These are phyloP conservation scores for Spongospora subterranea DNA, from an alignment of 208 protist species.

Conservation along the genomic window DNA sequence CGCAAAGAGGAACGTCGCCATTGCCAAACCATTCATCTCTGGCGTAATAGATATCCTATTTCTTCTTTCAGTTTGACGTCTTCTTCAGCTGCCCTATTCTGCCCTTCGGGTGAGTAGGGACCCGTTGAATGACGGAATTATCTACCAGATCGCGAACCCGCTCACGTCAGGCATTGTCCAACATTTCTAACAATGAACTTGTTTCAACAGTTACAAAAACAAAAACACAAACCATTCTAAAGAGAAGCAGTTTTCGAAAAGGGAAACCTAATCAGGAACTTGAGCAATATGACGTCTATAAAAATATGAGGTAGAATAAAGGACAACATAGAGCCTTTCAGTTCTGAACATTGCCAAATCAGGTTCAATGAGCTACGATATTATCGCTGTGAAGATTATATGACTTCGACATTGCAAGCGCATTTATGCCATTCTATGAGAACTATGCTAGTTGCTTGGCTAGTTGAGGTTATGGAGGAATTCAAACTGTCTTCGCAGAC, in stretches of 20 bases:
- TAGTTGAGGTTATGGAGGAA: not conserved
- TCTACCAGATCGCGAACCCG: too few species aligned
- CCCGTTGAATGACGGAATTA: too few species aligned
- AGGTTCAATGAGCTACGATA: constrained; percentile 16
- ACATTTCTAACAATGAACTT: not conserved
- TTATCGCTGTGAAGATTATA: constrained; percentile 16
- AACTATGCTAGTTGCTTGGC: constrained; percentile 27
- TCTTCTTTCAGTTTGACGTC: too few species aligned
- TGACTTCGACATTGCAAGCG: not conserved
- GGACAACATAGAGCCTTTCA: not conserved
- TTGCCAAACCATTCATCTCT: too few species aligned
- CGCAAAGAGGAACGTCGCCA: too few species aligned
- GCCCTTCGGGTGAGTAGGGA: too few species aligned
- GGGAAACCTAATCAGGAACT: not conserved
- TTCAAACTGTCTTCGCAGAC: not conserved
- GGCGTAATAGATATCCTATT: too few species aligned
- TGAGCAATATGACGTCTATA: not conserved
- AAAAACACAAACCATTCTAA: not conserved
- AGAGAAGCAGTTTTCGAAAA: not conserved
- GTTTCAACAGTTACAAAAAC: not conserved
- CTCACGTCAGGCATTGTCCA: not conserved
- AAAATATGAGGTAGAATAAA: not conserved
- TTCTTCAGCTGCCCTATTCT: too few species aligned
- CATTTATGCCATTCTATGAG: not conserved
- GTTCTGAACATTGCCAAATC: not conserved